Evolutionary conservation across 2,329 filamentous ascomycete species (phyloP).

Genomic region (Paramyrothecium sp.): DNA sequence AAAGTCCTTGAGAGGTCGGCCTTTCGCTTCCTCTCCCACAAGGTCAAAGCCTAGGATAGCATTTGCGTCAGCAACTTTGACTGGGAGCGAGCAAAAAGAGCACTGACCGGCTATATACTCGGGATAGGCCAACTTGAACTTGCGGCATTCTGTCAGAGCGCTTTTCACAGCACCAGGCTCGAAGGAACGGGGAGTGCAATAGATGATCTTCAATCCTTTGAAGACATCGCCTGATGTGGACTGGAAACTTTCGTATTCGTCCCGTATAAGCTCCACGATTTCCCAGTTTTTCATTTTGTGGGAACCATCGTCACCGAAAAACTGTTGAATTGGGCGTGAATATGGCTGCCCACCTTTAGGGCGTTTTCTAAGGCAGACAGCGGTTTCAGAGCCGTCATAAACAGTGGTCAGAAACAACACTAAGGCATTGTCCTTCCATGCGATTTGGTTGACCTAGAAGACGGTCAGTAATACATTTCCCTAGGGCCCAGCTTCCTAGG

Average conservation of each 20-base stretch:
- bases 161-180: constrained; percentile 39
- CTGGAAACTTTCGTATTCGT: constrained; percentile 51
- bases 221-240: constrained; percentile 41
- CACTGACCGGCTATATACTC: constrained; percentile 61
- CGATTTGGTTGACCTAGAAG: too few species aligned
- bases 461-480: too few species aligned
- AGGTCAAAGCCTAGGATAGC: constrained; percentile 61
- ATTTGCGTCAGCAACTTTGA: background rate
- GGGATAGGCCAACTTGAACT: constrained; percentile 55
- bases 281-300: constrained; percentile 49
- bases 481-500: too few species aligned
- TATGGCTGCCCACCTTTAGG: too few species aligned
- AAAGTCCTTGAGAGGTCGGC: constrained; percentile 56
- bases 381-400: too few species aligned
- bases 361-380: too few species aligned
- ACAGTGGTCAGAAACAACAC: too few species aligned
- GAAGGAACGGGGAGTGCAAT: constrained; percentile 67
- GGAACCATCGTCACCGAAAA: constrained; percentile 58
- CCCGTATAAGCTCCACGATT: constrained; percentile 60
- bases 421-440: too few species aligned
- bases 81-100: too few species aligned
- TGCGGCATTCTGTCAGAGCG: constrained; percentile 60
- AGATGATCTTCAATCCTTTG: constrained; percentile 69
- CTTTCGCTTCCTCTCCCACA: constrained; percentile 65
- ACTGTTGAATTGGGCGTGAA: too few species aligned